Evolutionary conservation across 257 asterid genomes (phyloP), one percentile per base, ranked within the genome.

Genomic region (Forsythia viridissima): DNA sequence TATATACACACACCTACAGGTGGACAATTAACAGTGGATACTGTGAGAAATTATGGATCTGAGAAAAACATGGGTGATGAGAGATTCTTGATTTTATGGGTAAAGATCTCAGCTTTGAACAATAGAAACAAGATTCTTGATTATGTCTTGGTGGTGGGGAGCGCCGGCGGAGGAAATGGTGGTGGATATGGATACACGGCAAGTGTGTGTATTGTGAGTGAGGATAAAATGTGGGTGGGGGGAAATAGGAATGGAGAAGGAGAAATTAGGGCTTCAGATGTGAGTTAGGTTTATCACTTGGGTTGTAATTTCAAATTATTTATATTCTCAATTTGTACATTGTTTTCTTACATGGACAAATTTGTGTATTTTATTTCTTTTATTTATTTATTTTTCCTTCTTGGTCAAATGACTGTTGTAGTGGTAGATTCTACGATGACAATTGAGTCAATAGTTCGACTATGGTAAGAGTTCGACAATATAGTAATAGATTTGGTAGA

Each of bases 201-300:
- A 11, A 34, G 70, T 68, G 82, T 57, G 71, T 75, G 79, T 73
- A 4, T 73, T 6, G 48, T 21, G 76, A 11, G 74, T 15, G 71
- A 30, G 5, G 39, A 21, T 6, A 63, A 8, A 78, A 77, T 24
- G 44, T 66, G 42, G 7, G 43, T 24, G n/a, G 81, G 41, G 46
- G n/a, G 6, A 15, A 46, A 72, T n/a, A 37, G 81, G 12, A 61
- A 76, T 39, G 76, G 73, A 20, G 75, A 74, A 40, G 74, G 81
- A 18, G 66, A 77, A 77, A 7, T 79, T 78, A 82, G 82, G 78
- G 39, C 24, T n/a, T n/a, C 2, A 13, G 66, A n/a, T 30, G 34
- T 30, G 34, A 1, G 2, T 30, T 30, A 30, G 34, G 34, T 30
- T 30, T 30, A 30, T 57, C n/a, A 57, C 34, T 20, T 57, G 13